Evolutionary conservation across 2,329 filamentous ascomycete genomes (phyloP).

Genomic region (Hypoxylon sp.): DNA sequence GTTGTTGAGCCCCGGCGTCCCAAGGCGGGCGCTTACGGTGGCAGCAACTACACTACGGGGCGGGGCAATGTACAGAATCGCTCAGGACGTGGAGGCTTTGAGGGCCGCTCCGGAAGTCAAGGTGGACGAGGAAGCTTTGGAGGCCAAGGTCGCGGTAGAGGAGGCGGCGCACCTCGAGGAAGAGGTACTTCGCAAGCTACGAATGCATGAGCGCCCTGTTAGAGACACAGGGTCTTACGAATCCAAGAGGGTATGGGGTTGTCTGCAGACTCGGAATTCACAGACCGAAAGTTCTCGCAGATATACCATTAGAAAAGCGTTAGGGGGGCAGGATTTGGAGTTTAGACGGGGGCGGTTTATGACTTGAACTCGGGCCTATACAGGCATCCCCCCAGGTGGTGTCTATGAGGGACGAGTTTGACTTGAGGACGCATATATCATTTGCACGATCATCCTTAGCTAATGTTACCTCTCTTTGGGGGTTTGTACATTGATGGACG

Average conservation of each 20-base stretch:
- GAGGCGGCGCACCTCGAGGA: conserved; percentile 69
- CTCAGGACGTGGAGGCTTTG: conserved; percentile 75
- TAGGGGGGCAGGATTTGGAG: conserved; percentile 42
- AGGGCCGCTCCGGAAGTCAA: conserved; percentile 74
- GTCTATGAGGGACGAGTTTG: conserved; percentile 39
- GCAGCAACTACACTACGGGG: conserved; percentile 74
- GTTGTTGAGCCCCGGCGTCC: conserved; percentile 90
- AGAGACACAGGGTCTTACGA: conserved; percentile 15
- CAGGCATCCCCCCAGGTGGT: conserved; percentile 34
- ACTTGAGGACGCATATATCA: conserved; percentile 49
- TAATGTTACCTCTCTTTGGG: conserved; percentile 43
- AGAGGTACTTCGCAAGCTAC: conserved; percentile 72
- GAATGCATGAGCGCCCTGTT: conserved; percentile 61
- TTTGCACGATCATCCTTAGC: conserved; percentile 46
- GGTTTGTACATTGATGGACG: conserved; percentile 55
- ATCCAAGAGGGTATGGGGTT: conserved; percentile 8
- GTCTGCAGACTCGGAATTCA: conserved; percentile 20
- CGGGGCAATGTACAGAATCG: conserved; percentile 74
- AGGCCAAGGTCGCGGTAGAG: conserved; percentile 76
- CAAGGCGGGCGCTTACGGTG: conserved; percentile 78
- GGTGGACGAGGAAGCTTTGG: conserved; percentile 77
- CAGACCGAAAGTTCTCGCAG: conserved; percentile 18
- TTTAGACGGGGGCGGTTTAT: conserved; percentile 44
- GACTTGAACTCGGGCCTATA: conserved; percentile 33
- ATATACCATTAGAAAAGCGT: conserved; percentile 36